Evolutionary conservation across 2,329 filamentous ascomycete species (phyloP).

Genomic region (Sporothrix humicola): DNA sequence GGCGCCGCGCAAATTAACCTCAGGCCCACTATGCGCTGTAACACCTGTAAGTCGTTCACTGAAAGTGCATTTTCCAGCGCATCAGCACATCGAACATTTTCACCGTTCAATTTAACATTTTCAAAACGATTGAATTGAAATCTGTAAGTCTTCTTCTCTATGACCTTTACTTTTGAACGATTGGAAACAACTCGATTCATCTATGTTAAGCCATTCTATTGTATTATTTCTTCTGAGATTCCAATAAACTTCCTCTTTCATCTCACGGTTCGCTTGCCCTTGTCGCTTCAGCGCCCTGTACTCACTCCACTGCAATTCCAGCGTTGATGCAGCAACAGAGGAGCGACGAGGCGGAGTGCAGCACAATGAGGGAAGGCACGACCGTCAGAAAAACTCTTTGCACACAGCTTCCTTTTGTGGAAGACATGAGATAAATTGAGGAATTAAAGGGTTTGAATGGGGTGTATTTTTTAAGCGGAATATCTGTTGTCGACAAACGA

Average conservation of each 20-base stretch:
- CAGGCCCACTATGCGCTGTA: constrained; percentile 13
- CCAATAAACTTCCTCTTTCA: not conserved
- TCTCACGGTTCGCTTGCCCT: not conserved
- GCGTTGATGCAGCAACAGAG: constrained; percentile 36
- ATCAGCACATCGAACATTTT: not conserved
- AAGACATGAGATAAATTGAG: not conserved
- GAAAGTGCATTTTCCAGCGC: not conserved
- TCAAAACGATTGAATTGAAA: too few species aligned
- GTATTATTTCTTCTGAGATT: not conserved
- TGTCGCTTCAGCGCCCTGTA: not conserved
- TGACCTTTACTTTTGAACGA: too few species aligned
- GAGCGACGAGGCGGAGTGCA: constrained; percentile 27
- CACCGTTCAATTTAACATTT: too few species aligned
- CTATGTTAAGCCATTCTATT: not conserved
- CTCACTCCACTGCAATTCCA: constrained; percentile 32
- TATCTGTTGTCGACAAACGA: too few species aligned
- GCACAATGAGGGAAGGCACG: not conserved
- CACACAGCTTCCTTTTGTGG: constrained; percentile 13
- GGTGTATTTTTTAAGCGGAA: too few species aligned
- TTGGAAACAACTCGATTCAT: too few species aligned
- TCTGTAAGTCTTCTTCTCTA: too few species aligned
- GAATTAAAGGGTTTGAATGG: too few species aligned
- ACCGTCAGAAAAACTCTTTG: too few species aligned
- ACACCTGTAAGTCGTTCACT: constrained; percentile 14
- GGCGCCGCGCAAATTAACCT: not conserved